Conservation (phyloP, 2,329 filamentous ascomycete species). For the Phialocephala sp. region DNA sequence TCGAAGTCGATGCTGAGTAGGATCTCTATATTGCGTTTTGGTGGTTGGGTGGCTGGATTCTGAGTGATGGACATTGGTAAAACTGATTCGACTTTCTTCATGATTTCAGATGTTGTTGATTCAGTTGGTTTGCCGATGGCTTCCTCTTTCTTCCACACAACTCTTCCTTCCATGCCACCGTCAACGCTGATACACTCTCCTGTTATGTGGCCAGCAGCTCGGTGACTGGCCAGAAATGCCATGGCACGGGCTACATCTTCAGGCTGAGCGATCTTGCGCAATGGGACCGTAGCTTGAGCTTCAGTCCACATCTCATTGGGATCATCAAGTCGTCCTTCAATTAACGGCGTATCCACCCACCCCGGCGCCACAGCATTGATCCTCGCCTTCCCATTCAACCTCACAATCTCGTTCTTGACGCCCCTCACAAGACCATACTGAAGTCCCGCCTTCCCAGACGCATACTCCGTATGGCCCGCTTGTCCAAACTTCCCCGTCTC, state of each 20-base stretch:
- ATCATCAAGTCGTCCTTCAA: constrained; percentile 54
- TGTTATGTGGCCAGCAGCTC: constrained; percentile 59
- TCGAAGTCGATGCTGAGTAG: constrained; percentile 46
- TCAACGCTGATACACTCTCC: constrained; percentile 58
- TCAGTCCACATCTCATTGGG: constrained; percentile 55
- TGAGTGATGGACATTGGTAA: constrained; percentile 18
- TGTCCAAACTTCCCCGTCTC: constrained; percentile 49
- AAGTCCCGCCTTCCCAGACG: constrained; percentile 55
- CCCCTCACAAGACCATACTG: constrained; percentile 58
- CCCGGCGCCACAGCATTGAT: constrained; percentile 82
- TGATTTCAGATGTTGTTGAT: constrained; percentile 5
- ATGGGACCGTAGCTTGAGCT: constrained; percentile 61
- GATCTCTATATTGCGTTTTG: constrained; percentile 31
- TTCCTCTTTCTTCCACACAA: constrained; percentile 53
- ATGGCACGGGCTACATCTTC: constrained; percentile 80
- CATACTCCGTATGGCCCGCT: constrained; percentile 50
- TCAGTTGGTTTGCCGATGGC: constrained; percentile 8
- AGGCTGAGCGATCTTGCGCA: constrained; percentile 66
- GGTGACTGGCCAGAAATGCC: constrained; percentile 74
- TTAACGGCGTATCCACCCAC: constrained; percentile 75
- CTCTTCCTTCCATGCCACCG: constrained; percentile 52
- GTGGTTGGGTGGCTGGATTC: constrained; percentile 2
- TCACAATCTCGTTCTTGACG: constrained; percentile 60
- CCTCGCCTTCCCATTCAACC: constrained; percentile 58
- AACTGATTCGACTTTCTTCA: constrained; percentile 19